Evolutionary conservation across 305 asterid genomes (phyloP), one percentile per base, ranked within the genome.

Genomic region (Rubia peregrina): DNA sequence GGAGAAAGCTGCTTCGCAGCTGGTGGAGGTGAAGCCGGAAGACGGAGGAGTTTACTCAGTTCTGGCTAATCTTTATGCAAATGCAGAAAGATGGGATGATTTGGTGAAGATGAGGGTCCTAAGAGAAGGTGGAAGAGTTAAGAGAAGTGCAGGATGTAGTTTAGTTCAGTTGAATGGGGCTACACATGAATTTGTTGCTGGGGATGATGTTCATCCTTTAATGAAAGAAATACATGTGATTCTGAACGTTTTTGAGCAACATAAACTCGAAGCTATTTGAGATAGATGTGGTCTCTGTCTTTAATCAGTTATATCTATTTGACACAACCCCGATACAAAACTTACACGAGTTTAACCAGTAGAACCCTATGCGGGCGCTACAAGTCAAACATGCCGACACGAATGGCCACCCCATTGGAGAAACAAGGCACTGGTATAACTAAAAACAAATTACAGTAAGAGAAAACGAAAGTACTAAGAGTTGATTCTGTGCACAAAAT

Each of bases 21-120:
- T 89, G 75, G 84, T 88, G 86, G 80, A 82, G 71, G 83, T 88
- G 64, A 89, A 83, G 65, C 98, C 96, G 0, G 90, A 79, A 72
- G 97, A 91, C 70, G 91, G 88, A 0, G 91, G 91, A 60, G 91
- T 83, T 36, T 91, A 86, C 65, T 89, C 95, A 0, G 79, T 81
- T 22, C 46, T 89, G 83, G 98, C 88, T 0, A 81, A 84, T 72
- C 77, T 87, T 75, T 91, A 89, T 16, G 90, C 90, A 3, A 82
- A 83, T 75, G 78, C 85, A 11, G 78, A 79, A 63, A 70, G 88
- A 61, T 90, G 96, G 96, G 95, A 84, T 40, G 97, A 89, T 43
- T 56, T 87, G 65, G 88, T 80, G 73, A 81, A 77, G 79, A 65
- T 90, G 30, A 78, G 96, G 81, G 85, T 74, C 68, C 75, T 83